Base-by-base conservation (phyloP, 495 filamentous ascomycete genomes). In the Oidiodendron maius region DNA sequence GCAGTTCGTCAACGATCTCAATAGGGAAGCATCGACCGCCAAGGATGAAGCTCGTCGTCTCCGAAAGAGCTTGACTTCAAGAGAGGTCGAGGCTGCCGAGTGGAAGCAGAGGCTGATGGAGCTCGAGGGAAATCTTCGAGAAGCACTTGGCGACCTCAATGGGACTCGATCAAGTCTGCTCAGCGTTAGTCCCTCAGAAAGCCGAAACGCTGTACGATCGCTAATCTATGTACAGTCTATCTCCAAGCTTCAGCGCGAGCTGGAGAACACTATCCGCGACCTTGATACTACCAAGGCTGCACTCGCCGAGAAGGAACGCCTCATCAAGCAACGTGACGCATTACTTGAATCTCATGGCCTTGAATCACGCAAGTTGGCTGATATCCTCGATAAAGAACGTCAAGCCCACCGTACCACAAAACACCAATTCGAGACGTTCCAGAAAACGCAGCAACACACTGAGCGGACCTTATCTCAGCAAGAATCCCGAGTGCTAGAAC, bases 381-480 rank as follows among this genome's bases (percentile, higher is more conserved):
- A 97, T 44, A 71, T 96, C 38, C 81, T 97, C 23, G 93, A 98
- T 23, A 91, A 91, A 45, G 93, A 98, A 66, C 82, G 89, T 25
- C 79, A 87, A 55, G 81, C 80, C 40, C 88, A 93, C 48, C 81
- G 86, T 32, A 83, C 85, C 44, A 89, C 93, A 52, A 90, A 88
- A 60, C 75, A 86, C 50, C 82, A 91, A 32, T 89, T 90, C 51
- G 93, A 97, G 55, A 83, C 86, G 35, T 82, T 87, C 53, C 83
- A 94, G 59, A 89, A 85, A 56, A 87, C 85, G 2, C 85, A 94
- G 50, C 86, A 91, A 44, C 86, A 89, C 44, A 82, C 89, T 35
- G 84, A 81, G 17, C 81, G 87, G 16, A 91, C 85, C 2, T 83
- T 95, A 51, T 79, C 81, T 2, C 84, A 89, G 57, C 88, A 87